phyloP scores from a whole-genome alignment of 2,329 filamentous ascomycete species.

The Tolypocladium tropicale region DNA sequence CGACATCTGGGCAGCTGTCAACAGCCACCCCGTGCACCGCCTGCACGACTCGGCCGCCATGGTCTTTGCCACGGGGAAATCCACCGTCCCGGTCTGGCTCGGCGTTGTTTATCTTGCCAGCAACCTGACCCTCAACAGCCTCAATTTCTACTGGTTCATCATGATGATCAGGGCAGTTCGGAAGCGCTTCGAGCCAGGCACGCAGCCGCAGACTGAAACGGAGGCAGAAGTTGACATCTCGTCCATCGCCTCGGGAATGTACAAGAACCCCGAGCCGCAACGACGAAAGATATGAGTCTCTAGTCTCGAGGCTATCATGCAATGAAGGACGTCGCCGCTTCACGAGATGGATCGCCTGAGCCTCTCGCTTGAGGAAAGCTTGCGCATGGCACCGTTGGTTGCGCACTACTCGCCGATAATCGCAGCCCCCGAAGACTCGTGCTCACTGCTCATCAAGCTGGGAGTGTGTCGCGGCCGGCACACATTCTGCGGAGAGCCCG shows the following conservation, averaged over 20 bases:
- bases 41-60: conserved; percentile 15
- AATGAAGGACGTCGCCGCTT: neutral
- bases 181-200: conserved; percentile 56
- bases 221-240: conserved; percentile 18
- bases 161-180: conserved; percentile 77
- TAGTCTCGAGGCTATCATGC: neutral
- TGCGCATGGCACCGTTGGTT: neutral
- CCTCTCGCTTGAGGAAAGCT: neutral
- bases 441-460: neutral
- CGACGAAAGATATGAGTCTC: conserved; percentile 19
- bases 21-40: conserved; percentile 24
- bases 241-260: conserved; percentile 17
- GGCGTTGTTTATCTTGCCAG: conserved; percentile 55
- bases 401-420: neutral
- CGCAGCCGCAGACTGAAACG: conserved; percentile 18
- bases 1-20: conserved; percentile 52
- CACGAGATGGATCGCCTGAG: too few species aligned
- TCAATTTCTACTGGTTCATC: conserved; percentile 80
- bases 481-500: neutral
- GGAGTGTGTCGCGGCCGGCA: neutral
- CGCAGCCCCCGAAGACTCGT: neutral
- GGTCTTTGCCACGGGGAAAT: conserved; percentile 36
- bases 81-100: conserved; percentile 58
- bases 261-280: conserved; percentile 9
- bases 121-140: conserved; percentile 61